Evolutionary conservation across 768 basidiomycete species (phyloP), one percentile per base, ranked within the genome.

Genomic region (Boletus tylopilopsis): DNA sequence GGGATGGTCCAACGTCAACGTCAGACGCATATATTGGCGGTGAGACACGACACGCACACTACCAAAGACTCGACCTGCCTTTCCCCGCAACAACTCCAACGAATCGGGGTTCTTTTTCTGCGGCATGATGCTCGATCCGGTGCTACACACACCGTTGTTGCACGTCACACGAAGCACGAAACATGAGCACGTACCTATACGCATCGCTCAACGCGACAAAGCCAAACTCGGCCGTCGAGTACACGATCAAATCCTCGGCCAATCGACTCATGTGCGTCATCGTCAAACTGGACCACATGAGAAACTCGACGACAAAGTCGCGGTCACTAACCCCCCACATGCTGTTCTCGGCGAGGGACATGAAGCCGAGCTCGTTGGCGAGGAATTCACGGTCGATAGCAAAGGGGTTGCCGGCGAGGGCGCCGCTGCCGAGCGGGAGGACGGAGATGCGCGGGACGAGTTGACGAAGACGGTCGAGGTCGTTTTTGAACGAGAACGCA

Each of bases 31-130:
- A 18, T 6, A 13, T 19, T 5, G 10, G 3, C 2, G 10, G 25
- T 16, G 25, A 19, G 19, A 18, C 15, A 18, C 5, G 22, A 38
- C 32, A 46, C 79, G 58, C 62, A 89, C 92, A 63, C 92, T 85
- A 49, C 96, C 96, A 70, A 97, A 95, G 19, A 95, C 78, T 23
- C 96, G 85, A 5, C 96, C 96, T 27, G 89, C 81, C 70, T 99
- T 99, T 59, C 96, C 96, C 49, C 96, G 84, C 50, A 99, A 75
- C 19, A 99, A 76, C 68, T 99, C 96, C 47, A 96, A 74, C 10
- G 95, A 97, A 67, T 98, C 96, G 0, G 94, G 91, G 64, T 97
- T 97, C 73, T 98, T 99, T 75, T 99, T 98, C 66, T 98, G 96
- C 6, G 96, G 96, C 96, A 99, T 99, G 66, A 99, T 97, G 58